Conservation (phyloP, 2,329 filamentous ascomycete genomes). For the Exophiala oligosperma region DNA sequence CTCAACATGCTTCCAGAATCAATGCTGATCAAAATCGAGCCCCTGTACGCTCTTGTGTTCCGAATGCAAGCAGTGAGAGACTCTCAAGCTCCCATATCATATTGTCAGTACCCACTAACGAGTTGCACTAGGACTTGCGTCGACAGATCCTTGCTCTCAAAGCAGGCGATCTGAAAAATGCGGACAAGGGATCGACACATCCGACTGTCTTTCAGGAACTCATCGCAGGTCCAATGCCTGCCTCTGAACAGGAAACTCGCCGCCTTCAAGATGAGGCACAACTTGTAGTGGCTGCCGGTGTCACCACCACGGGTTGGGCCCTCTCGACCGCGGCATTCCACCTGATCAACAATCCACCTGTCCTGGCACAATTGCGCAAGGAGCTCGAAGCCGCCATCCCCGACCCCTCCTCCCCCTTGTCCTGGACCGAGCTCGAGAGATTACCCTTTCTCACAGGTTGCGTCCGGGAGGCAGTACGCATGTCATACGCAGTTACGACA, state of each 20-base stretch:
- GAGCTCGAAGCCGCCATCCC: constrained; percentile 35
- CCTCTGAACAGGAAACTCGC: constrained; percentile 25
- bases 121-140: constrained; percentile 20
- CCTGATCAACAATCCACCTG: constrained; percentile 26
- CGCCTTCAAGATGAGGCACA: constrained; percentile 35
- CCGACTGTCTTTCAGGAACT: constrained; percentile 33
- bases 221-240: constrained; percentile 38
- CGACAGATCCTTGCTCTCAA: constrained; percentile 24
- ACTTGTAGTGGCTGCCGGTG: constrained; percentile 32
- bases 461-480: constrained; percentile 39
- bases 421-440: constrained; percentile 36
- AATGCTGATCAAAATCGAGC: constrained; percentile 19
- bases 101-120: background rate
- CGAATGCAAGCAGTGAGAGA: constrained; percentile 13
- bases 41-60: constrained; percentile 18
- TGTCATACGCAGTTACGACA: constrained; percentile 41
- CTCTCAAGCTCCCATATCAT: background rate
- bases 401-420: constrained; percentile 24
- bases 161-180: constrained; percentile 14
- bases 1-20: constrained; percentile 15
- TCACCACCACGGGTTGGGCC: constrained; percentile 31
- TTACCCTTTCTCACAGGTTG: constrained; percentile 39
- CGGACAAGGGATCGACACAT: constrained; percentile 10
- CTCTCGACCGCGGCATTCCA: constrained; percentile 32
- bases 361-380: constrained; percentile 29